phyloP scores from a whole-genome alignment of 2,329 filamentous ascomycete species.

The Alternaria triticimaculans region DNA sequence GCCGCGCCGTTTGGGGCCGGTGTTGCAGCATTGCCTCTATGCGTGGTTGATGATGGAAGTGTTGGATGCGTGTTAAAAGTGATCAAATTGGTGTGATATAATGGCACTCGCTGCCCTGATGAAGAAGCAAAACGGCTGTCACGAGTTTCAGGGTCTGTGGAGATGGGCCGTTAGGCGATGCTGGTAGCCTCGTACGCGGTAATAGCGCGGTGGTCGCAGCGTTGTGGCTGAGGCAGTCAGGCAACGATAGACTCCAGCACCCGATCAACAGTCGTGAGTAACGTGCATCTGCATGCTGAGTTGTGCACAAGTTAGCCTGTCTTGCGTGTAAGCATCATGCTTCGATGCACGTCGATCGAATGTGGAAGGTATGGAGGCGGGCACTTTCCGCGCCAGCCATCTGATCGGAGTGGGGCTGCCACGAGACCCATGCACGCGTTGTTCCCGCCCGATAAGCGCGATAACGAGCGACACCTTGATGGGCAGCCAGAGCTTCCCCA shows the following conservation, averaged over 20 bases:
- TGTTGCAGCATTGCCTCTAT: slow-evolving; percentile 1
- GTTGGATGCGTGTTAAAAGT: background rate
- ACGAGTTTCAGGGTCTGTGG: background rate
- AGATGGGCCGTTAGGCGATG: background rate
- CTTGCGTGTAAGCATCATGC: background rate
- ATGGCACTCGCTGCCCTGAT: background rate
- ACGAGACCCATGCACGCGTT: slow-evolving; percentile 27
- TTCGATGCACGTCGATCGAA: background rate
- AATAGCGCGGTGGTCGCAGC: background rate
- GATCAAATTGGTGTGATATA: background rate
- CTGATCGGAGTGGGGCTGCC: slow-evolving; percentile 18
- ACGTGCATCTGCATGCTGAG: background rate
- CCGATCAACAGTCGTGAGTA: background rate
- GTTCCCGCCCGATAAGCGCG: slow-evolving; percentile 22
- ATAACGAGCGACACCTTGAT: slow-evolving; percentile 24
- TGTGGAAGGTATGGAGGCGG: slow-evolving; percentile 2
- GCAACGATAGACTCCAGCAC: background rate
- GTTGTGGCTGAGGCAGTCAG: background rate
- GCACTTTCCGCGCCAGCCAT: slow-evolving; percentile 5
- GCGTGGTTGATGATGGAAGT: background rate
- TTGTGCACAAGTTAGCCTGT: background rate
- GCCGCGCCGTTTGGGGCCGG: background rate
- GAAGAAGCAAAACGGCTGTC: slow-evolving; percentile 9
- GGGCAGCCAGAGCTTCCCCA: slow-evolving; percentile 8
- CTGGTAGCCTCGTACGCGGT: background rate